Base-by-base conservation (phyloP, 2,329 filamentous ascomycete genomes). In the Chrysoporthe deuterocubensis region DNA sequence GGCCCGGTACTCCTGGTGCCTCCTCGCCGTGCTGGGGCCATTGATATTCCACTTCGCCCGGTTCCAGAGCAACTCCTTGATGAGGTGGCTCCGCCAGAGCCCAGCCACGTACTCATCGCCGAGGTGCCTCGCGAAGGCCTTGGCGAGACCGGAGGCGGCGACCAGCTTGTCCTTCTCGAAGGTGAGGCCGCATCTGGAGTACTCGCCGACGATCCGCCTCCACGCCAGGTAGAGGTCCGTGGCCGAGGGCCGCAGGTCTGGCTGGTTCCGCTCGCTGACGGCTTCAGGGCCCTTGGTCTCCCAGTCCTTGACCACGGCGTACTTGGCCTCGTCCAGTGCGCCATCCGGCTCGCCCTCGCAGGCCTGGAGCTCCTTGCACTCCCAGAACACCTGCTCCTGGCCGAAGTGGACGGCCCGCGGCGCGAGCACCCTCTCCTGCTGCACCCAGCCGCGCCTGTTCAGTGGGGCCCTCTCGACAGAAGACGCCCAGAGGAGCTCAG, bases 111-210 rank as follows among this genome's bases (percentile, higher is more conserved):
- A 69, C 32, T 50, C 48, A 11, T 65, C 58, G 34, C 37, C 32
- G 11, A 46, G 58, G 43, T 52, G 43, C 16, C 65, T 43, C 16
- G 50, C 32, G 18, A 69, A 66, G 13, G 60, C 64, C 26, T 69
- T 69, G 34, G 50, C 67, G 42, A 69, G 58, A 14, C 67, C 60
- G 26, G 59, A 65, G 8, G 61, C 44, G 7, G 67, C 67, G 54
- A 69, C 60, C 14, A 69, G 67, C 64, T 69, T 66, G 64, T 69
- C 67, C 21, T 37, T 48, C 26, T 61, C 59, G 21, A 48, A 37
- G 14, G 9, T 61, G 11, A 61, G 59, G 13, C 7, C 59, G 43
- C 59, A 46, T 9, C 42, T 26, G n/a, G 59, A 44, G 59, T 61
- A 61, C 0, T 46, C 43, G 11, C 59, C 59, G 42, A 61, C 34